Evolutionary conservation across 2,329 filamentous ascomycete genomes (phyloP).

Genomic region (Fusarium armeniacum): DNA sequence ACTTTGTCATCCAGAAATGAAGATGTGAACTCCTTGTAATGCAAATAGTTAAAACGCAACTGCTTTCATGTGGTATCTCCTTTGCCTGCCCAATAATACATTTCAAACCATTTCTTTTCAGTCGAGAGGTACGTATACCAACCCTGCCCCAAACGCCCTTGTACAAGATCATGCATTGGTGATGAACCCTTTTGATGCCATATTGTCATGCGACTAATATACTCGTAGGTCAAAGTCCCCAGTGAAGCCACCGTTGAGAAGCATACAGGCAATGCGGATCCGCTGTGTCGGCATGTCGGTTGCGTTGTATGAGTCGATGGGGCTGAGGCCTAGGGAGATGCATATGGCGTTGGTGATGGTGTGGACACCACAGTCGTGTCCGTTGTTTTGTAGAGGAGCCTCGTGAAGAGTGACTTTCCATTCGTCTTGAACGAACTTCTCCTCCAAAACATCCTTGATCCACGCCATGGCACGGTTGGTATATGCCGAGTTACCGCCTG

Average conservation of each 20-base stretch:
- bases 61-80: conserved; percentile 44
- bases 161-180: conserved; percentile 28
- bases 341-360: conserved; percentile 80
- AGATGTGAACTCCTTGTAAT: conserved; percentile 11
- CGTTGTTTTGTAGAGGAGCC: conserved; percentile 73
- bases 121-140: conserved; percentile 16
- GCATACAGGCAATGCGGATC: conserved; percentile 72
- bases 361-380: conserved; percentile 83
- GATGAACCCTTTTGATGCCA: background rate
- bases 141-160: conserved; percentile 41
- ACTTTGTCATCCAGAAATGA: conserved; percentile 2
- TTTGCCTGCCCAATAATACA: conserved; percentile 33
- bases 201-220: conserved; percentile 50
- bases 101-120: conserved; percentile 22
- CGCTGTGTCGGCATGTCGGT: conserved; percentile 72
- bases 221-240: conserved; percentile 68
- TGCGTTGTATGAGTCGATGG: conserved; percentile 63
- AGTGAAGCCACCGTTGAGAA: conserved; percentile 76
- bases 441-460: conserved; percentile 69
- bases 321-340: conserved; percentile 66
- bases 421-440: conserved; percentile 67
- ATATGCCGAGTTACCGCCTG: conserved; percentile 57
- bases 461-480: conserved; percentile 64
- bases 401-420: conserved; percentile 69
- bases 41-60: conserved; percentile 31